Percentiles rank a stretch among this genome's conserved stretches.
Evolutionary conservation across 306 rosid species (phyloP).

Genomic region (Prunus mongolica): DNA sequence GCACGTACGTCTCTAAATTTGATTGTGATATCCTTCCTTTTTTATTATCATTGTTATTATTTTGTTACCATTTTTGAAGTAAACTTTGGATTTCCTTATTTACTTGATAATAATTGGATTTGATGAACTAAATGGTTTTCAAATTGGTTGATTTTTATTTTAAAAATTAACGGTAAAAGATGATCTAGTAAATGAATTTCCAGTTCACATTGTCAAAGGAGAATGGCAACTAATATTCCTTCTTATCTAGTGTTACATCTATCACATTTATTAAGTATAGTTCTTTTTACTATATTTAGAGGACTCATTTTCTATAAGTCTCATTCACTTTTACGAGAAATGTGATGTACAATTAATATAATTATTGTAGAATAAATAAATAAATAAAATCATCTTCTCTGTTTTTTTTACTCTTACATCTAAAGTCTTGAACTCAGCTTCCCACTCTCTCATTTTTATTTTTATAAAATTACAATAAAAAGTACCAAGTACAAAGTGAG

Average conservation of each 20-base stretch:
- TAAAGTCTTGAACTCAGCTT: fast-evolving
- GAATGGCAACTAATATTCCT: not conserved
- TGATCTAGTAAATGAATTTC: not conserved
- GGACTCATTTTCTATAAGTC: not conserved
- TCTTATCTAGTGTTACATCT: not conserved
- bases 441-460: no score
- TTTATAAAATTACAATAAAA: no score
- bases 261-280: not conserved
- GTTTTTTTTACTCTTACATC: no score
- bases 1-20: conserved; percentile 12
- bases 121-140: not conserved
- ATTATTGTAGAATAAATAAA: no score
- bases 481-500: not conserved
- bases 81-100: not conserved
- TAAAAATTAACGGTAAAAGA: not conserved
- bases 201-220: not conserved
- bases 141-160: not conserved
- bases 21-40: not conserved
- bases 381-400: not conserved
- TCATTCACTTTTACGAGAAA: not conserved
- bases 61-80: no score
- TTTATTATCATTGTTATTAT: not conserved
- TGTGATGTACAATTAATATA: not conserved
- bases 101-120: not conserved
- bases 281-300: not conserved